phyloP scores from a whole-genome alignment of 2,329 filamentous ascomycete genomes.

The Trichoderma harzianum region DNA sequence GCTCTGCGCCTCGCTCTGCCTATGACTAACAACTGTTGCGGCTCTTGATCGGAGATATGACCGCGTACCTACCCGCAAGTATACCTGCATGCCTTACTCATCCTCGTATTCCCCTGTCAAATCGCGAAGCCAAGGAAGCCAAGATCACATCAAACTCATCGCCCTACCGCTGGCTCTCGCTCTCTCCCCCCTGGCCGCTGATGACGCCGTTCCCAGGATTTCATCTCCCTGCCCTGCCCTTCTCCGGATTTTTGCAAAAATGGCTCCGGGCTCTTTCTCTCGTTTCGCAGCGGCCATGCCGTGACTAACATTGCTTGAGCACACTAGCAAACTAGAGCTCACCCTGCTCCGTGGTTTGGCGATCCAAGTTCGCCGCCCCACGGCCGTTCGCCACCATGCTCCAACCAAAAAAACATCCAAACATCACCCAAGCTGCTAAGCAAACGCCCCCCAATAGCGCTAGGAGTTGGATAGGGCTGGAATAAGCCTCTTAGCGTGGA shows the following conservation, averaged over 20 bases:
- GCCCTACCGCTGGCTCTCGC: neutral
- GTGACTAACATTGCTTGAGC: neutral
- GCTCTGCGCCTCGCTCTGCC: neutral
- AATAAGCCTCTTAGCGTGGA: conserved; percentile 6
- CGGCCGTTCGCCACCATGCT: conserved; percentile 6
- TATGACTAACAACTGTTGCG: neutral
- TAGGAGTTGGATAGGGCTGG: conserved; percentile 11
- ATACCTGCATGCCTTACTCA: neutral
- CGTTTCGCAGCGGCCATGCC: neutral
- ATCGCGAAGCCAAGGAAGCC: neutral
- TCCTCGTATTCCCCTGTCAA: neutral
- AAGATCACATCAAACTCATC: neutral
- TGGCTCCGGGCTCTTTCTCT: neutral
- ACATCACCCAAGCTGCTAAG: neutral
- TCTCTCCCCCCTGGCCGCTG: neutral
- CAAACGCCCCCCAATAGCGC: neutral
- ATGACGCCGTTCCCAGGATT: neutral
- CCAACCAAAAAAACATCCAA: neutral
- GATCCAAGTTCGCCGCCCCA: conserved; percentile 1
- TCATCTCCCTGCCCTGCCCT: neutral
- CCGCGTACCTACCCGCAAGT: neutral
- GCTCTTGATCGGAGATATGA: neutral
- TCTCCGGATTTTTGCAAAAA: neutral
- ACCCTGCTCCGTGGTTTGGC: neutral
- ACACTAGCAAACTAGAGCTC: neutral